Conservation (phyloP, 257 asterid genomes). For the Solanum rostratum region DNA sequence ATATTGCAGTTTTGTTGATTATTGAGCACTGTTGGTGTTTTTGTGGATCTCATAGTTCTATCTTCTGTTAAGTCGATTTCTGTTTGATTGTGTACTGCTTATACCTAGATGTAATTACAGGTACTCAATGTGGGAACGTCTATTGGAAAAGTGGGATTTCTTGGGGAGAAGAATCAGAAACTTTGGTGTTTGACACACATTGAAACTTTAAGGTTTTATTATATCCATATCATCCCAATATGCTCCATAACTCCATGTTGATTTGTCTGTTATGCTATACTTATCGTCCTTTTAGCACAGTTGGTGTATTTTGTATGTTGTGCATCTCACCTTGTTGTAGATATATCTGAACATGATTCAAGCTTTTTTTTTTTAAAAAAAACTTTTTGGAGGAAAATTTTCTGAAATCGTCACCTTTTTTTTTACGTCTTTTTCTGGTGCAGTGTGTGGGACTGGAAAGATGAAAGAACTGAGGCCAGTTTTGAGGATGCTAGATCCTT, state of each 20-base stretch:
- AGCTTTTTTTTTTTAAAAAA: not conserved
- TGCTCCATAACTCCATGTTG: not conserved
- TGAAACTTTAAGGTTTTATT: slow-evolving; percentile 70
- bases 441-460: slow-evolving; percentile 92
- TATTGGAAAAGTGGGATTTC: slow-evolving; percentile 78
- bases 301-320: not conserved
- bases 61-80: not conserved
- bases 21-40: not conserved
- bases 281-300: not conserved
- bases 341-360: not conserved
- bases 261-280: not conserved
- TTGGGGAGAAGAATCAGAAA: slow-evolving; percentile 49
- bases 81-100: not conserved
- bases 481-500: slow-evolving; percentile 72
- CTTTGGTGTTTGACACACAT: slow-evolving; percentile 91
- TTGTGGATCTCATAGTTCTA: not conserved
- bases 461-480: slow-evolving; percentile 38
- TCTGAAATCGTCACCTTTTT: not conserved
- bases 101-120: slow-evolving; percentile 16
- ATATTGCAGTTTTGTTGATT: not conserved
- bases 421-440: not conserved
- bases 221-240: not conserved
- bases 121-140: slow-evolving; percentile 89
- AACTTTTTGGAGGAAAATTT: not conserved
- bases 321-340: not conserved